A percentile compares a stretch with the other conserved stretches of the same genome.
Conservation (phyloP, 164 flowering plant species). For the Cinnamomum chago region DNA sequence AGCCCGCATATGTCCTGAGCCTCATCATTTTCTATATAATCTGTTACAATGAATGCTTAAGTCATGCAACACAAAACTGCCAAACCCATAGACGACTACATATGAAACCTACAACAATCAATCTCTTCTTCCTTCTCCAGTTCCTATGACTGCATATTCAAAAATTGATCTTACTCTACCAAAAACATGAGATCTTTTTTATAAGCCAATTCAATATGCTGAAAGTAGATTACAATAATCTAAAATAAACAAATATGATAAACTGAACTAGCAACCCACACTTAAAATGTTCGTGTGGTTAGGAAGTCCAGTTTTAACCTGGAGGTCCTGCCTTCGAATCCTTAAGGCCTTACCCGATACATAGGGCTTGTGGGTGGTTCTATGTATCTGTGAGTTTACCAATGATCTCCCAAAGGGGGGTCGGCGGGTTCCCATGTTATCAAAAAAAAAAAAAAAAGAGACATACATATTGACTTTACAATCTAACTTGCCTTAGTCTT, state of each 20-base stretch:
- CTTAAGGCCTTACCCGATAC: too few relatives aligned
- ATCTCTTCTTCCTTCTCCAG: neutral
- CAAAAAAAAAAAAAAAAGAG: too few relatives aligned
- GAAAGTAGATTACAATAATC: neutral
- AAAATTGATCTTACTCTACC: neutral
- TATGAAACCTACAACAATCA: neutral
- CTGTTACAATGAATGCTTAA: constrained; percentile 1
- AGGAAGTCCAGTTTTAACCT: too few relatives aligned
- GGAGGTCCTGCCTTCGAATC: too few relatives aligned
- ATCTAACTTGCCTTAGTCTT: neutral
- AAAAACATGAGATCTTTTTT: neutral
- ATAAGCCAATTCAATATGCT: neutral
- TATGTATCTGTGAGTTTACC: too few relatives aligned
- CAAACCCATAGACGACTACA: neutral
- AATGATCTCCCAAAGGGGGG: too few relatives aligned
- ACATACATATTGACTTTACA: too few relatives aligned
- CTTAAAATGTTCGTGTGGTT: too few relatives aligned
- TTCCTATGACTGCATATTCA: neutral
- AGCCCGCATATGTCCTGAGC: constrained; percentile 73
- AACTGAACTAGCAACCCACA: too few relatives aligned
- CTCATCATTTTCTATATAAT: constrained; percentile 51
- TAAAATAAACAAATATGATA: neutral
- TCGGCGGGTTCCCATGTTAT: too few relatives aligned
- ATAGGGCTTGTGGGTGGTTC: too few relatives aligned
- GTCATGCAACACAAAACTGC: neutral